Conservation (phyloP, 257 asterid genomes). For the Lycium ferocissimum region DNA sequence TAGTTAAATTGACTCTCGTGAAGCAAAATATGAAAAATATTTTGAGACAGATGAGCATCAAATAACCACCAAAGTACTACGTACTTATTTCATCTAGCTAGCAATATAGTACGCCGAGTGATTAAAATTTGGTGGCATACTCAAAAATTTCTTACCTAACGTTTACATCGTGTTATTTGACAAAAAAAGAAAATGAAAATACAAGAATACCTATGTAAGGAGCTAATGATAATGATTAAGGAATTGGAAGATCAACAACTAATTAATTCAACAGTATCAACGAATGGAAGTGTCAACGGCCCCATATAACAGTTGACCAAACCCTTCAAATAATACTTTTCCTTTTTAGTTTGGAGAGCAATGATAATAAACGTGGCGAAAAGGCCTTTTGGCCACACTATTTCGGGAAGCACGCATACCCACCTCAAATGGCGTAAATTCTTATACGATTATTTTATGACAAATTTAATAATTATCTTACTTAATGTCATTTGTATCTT, state of each 20-base stretch:
- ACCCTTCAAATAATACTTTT: background rate
- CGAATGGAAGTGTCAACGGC: background rate
- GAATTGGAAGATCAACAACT: background rate
- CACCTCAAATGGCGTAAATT: too few species aligned
- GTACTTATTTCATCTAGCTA: too few species aligned
- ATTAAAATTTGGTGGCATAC: background rate
- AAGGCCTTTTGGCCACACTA: too few species aligned
- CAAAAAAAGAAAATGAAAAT: too few species aligned
- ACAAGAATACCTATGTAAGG: background rate
- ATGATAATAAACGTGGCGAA: background rate
- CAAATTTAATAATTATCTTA: too few species aligned
- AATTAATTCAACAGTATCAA: background rate
- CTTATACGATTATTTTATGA: too few species aligned
- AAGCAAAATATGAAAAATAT: too few species aligned
- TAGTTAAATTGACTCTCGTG: too few species aligned
- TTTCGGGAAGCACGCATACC: too few species aligned
- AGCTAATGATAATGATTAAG: background rate
- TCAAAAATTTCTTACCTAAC: background rate
- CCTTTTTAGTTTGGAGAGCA: background rate
- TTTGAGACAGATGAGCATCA: too few species aligned
- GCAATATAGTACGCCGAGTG: background rate
- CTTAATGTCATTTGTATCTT: too few species aligned
- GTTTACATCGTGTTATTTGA: background rate
- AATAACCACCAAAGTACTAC: too few species aligned
- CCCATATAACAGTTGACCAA: constrained; percentile 17